A percentile compares a stretch with the other conserved stretches of the same genome.
Conservation (phyloP, 108 stramenopile genomes). For the Nannochloropsis gaditana region DNA sequence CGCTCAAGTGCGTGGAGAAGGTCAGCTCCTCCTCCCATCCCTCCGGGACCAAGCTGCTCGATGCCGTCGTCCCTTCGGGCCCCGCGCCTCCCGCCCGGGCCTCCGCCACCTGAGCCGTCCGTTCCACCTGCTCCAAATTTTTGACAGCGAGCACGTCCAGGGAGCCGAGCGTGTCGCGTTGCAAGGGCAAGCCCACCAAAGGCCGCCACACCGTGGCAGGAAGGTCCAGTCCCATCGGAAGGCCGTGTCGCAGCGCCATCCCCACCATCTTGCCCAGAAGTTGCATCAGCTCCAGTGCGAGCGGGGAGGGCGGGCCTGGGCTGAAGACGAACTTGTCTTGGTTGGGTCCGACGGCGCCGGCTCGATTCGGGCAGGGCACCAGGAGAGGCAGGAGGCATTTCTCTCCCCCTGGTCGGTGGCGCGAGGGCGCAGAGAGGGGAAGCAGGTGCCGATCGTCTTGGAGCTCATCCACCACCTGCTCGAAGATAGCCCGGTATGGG, state of each 20-base stretch:
- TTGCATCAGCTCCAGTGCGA: constrained; percentile 63
- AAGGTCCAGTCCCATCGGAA: constrained; percentile 75
- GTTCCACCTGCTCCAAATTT: constrained; percentile 22
- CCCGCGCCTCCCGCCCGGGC: neutral
- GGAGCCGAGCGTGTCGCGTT: constrained; percentile 28
- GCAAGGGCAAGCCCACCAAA: constrained; percentile 48
- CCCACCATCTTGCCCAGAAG: constrained; percentile 88
- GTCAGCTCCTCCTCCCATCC: constrained; percentile 31
- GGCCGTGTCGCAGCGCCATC: constrained; percentile 77
- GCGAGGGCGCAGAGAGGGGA: neutral
- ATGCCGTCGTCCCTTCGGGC: neutral
- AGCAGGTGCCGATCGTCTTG: constrained; percentile 37
- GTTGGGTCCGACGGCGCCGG: constrained; percentile 42
- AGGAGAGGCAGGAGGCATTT: constrained; percentile 50
- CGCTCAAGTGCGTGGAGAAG: constrained; percentile 35
- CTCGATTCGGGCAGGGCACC: constrained; percentile 33
- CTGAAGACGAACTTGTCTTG: constrained; percentile 57
- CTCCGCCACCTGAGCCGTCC: constrained; percentile 16
- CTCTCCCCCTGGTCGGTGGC: constrained; percentile 20
- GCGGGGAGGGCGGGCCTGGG: constrained; percentile 58
- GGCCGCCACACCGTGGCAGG: constrained; percentile 52
- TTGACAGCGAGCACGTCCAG: constrained; percentile 34
- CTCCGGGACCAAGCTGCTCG: neutral
- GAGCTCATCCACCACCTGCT: constrained; percentile 78
- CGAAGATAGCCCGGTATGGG: constrained; percentile 89